Base-by-base conservation (phyloP, 192 early-diverging fungal species). In the Linnemannia zychae region DNA sequence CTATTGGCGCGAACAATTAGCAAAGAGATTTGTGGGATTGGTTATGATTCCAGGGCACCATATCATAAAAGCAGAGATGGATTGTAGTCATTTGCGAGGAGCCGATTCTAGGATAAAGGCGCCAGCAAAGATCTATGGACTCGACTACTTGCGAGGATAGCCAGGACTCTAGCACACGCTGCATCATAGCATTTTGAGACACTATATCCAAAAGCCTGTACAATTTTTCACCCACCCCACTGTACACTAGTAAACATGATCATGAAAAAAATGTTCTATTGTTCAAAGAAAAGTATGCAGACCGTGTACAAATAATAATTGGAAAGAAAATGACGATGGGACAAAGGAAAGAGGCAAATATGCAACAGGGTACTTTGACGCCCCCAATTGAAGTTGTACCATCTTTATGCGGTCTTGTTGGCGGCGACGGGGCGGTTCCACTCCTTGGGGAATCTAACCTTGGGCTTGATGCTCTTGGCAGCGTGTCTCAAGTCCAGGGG, bases 21-120 rank as follows among this genome's bases (percentile, higher is more conserved):
- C 75, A 72, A 79, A 47, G 66, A 37, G 72, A 60, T 90, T 93
- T 67, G 94, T 96, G 20, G 95, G 95, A 4, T 71, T 95, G 49
- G 88, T 95, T 65, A 95, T 96, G 95, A 92, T 96, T 18, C 95
- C 95, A 16, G 95, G 95, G 57, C 91, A 91, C 40, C 94, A 95
- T 77, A 68, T 95, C 13, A 87, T 94, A 22, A 92, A 90, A 40
- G 84, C 88, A 24, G 93, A 93, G 67, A 87, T 93, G 34, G 92
- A 95, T 47, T 71, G 52, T 33, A 85, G 83, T 68, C 83, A 85
- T 67, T 18, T 84, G 11, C 60, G 82, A 40, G 72, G 82, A 18
- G 52, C 44, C 9, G 82, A 84, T n/a, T 68, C 77, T 6, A 46
- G 67, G 67, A 47, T 84, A 63, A 69, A 68, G 46, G 50, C 77